Percentiles rank a stretch among this genome's conserved stretches.
These are phyloP conservation scores for Cucurbita pepo DNA, from an alignment of 306 rosid genomes.

Conservation along the genomic window DNA sequence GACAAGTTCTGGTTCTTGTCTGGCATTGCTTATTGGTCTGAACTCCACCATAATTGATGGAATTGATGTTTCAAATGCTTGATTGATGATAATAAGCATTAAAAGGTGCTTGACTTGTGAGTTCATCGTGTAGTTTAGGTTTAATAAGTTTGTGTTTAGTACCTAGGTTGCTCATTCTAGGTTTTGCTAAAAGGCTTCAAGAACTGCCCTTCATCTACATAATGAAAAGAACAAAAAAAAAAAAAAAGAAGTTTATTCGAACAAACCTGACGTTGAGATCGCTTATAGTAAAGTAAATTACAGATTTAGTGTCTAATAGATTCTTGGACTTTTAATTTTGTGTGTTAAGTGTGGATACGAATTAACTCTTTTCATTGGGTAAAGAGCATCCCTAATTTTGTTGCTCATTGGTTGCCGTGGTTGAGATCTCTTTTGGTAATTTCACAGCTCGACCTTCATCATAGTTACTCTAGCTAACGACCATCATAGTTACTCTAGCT, in stretches of 20 bases:
- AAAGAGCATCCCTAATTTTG: slow-evolving; percentile 59
- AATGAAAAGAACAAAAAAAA: no score
- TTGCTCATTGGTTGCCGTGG: neutral
- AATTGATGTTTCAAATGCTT: neutral
- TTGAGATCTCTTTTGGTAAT: neutral
- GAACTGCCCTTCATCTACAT: no score
- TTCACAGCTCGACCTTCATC: neutral
- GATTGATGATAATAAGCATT: neutral
- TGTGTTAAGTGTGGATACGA: no score
- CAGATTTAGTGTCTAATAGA: no score
- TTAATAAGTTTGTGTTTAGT: neutral
- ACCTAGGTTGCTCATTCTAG: neutral
- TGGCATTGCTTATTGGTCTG: neutral
- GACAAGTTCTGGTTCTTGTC: neutral
- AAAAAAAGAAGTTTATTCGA: no score
- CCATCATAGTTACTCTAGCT: neutral
- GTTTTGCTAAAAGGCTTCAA: neutral
- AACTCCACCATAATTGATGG: neutral
- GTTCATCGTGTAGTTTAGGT: neutral
- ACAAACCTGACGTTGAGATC: no score
- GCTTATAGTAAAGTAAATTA: no score
- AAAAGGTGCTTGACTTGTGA: neutral
- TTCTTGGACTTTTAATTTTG: no score
- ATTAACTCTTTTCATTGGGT: slow-evolving; percentile 30
- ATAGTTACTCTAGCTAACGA: neutral